These are phyloP conservation scores for Taxillus chinensis DNA, from an alignment of 164 flowering plant species.

Conservation along the genomic window DNA sequence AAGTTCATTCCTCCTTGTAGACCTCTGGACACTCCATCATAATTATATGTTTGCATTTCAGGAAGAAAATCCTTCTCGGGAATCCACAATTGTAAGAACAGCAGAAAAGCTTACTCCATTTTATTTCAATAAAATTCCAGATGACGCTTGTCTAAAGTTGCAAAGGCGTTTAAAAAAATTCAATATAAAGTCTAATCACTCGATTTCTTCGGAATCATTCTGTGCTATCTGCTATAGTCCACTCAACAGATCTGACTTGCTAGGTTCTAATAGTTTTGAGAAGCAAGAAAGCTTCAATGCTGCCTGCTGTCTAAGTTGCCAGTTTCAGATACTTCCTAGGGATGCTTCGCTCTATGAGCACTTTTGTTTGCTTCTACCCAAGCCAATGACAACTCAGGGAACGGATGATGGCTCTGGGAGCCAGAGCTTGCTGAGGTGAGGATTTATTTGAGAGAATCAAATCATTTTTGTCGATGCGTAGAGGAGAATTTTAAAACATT, in stretches of 20 bases:
- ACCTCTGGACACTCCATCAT: neutral
- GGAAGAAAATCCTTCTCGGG: conserved; percentile 94
- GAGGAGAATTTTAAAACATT: neutral
- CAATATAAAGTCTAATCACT: conserved; percentile 37
- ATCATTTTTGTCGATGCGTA: neutral
- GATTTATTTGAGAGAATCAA: neutral
- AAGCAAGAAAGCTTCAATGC: conserved; percentile 24
- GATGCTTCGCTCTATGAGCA: conserved; percentile 41
- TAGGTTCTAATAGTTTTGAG: conserved; percentile 14
- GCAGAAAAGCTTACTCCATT: conserved; percentile 93
- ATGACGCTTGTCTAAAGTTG: conserved; percentile 32
- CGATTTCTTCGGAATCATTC: conserved; percentile 50
- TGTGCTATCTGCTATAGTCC: conserved; percentile 78
- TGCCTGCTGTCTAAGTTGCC: conserved; percentile 77
- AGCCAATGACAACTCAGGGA: conserved; percentile 29
- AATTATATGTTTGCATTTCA: conserved; percentile 20
- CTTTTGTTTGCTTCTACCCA: conserved; percentile 60
- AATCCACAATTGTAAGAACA: conserved; percentile 80
- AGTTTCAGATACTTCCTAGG: conserved; percentile 78
- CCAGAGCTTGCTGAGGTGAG: conserved; percentile 47
- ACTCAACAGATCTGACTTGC: conserved; percentile 28
- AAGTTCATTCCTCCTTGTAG: neutral
- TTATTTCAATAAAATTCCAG: conserved; percentile 64
- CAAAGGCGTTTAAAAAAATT: conserved; percentile 54
- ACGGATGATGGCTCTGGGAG: conserved; percentile 15